Percentiles rank a stretch among this genome's conserved stretches.
phyloP scores from a whole-genome alignment of 2,329 filamentous ascomycete species.

The Furcasterigmium sp. region DNA sequence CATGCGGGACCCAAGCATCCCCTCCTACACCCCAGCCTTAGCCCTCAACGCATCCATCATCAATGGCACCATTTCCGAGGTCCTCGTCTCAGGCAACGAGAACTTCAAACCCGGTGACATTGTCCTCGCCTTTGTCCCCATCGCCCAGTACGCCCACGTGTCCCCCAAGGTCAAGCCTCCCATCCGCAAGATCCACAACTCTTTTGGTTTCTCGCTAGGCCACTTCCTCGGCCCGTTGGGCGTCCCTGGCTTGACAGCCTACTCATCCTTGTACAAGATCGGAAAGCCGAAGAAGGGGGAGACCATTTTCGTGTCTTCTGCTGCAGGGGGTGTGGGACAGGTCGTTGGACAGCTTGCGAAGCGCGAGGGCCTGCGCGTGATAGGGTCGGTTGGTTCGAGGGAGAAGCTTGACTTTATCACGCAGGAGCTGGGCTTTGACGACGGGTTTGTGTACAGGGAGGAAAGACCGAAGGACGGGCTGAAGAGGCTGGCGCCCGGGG shows the following conservation, averaged over 20 bases:
- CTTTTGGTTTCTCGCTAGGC: conserved; percentile 58
- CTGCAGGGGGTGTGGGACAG: conserved; percentile 77
- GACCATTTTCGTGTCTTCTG: conserved; percentile 76
- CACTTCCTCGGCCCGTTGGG: conserved; percentile 67
- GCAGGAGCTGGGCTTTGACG: conserved; percentile 46
- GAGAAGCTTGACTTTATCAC: conserved; percentile 68
- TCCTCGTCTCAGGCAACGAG: conserved; percentile 62
- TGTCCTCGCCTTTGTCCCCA: conserved; percentile 37
- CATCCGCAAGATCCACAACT: conserved; percentile 57
- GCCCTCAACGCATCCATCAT: conserved; percentile 56
- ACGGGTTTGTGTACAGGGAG: conserved; percentile 84
- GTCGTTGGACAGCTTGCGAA: conserved; percentile 80
- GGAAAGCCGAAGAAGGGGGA: conserved; percentile 60
- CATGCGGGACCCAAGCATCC: conserved; percentile 60
- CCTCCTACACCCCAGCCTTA: conserved; percentile 66
- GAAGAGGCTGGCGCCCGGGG: conserved; percentile 64
- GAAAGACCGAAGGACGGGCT: conserved; percentile 67
- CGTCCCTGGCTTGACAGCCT: conserved; percentile 61
- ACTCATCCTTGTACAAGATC: conserved; percentile 62
- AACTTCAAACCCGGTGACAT: conserved; percentile 43
- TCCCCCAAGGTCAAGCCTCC: conserved; percentile 16
- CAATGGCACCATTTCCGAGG: conserved; percentile 59
- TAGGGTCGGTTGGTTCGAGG: conserved; percentile 75
- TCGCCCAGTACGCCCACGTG: conserved; percentile 57
- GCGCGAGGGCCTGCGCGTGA: conserved; percentile 71